Percentiles rank a stretch among this genome's conserved stretches.
phyloP scores from a whole-genome alignment of 306 rosid species.

The Malus domestica region DNA sequence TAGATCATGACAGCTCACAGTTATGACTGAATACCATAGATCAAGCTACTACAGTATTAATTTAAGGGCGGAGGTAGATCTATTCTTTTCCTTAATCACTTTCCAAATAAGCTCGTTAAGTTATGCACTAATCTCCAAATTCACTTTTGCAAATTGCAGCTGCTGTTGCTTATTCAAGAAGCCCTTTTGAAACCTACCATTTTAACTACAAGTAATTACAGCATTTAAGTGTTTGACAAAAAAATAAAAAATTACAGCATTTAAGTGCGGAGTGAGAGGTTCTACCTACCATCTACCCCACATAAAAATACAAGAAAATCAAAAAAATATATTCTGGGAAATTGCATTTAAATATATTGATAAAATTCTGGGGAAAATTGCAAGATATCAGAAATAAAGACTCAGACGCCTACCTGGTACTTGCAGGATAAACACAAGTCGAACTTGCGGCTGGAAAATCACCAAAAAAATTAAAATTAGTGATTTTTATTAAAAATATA shows the following conservation, averaged over 20 bases:
- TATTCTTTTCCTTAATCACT: constrained; percentile 6
- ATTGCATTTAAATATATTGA: neutral
- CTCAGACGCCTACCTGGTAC: constrained; percentile 49
- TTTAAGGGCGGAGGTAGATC: neutral
- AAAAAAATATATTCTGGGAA: neutral
- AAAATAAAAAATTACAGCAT: neutral
- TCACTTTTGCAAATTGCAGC: neutral
- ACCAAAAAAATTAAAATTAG: constrained; percentile 12
- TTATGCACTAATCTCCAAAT: neutral
- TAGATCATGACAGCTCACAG: constrained; percentile 29
- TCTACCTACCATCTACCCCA: neutral
- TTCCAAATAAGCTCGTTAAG: neutral
- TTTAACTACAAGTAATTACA: neutral
- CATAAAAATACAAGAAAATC: neutral
- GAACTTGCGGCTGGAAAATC: constrained; percentile 44
- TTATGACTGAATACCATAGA: neutral
- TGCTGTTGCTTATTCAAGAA: constrained; percentile 1
- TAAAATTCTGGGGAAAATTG: neutral
- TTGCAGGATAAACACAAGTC: constrained; percentile 65
- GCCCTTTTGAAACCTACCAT: constrained; percentile 1
- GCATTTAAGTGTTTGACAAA: neutral
- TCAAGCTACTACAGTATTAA: neutral
- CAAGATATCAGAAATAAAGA: neutral
- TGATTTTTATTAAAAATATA: neutral
- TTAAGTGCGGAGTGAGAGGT: neutral